Base-by-base conservation (phyloP, 371 early-diverging fungal species). In the Mucor indicus region DNA sequence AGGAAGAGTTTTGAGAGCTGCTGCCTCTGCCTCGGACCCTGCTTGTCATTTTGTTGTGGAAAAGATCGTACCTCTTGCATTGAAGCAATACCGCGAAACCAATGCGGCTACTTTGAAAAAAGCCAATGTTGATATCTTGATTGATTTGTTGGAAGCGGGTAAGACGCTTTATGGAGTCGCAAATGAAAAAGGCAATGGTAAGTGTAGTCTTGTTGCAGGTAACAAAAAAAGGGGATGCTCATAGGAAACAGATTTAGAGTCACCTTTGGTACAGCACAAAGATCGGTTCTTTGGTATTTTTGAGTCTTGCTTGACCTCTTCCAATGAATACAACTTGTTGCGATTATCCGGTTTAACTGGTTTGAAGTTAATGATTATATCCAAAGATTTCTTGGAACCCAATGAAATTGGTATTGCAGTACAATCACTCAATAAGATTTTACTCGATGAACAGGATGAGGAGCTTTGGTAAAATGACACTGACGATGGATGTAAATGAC, bases 261-360 rank as follows among this genome's bases (percentile, higher is more conserved):
- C 79, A 1, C 89, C 88, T 15, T 57, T 87, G 44, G 22, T 80
- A 15, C 50, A 77, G 0, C 84, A 73, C 54, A 88, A 88, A 55
- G 86, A 87, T 53, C 69, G 80, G 8, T 72, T 86, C 41, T 82
- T 86, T 50, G 79, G 71, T 30, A 62, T 85, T 9, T 90, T 84
- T 60, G 79, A 78, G 19, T 59, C 75, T 17, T 77, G 83, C 0
- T 50, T 83, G 23, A 58, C 67, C 20, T 67, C 77, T 1, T 78
- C 80, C 15, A 86, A 89, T 53, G 90, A 90, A 68, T 86, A 90
- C 56, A 85, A 79, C 46, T 73, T 81, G 6, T 55, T 89, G 39
- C 75, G 88, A 25, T 60, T 84, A 13, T 75, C 79, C 15, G 87
- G 88, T 4, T 56, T 89, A 9, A 77, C 75, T 40, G 90, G 90